Evolutionary conservation across 2,329 filamentous ascomycete species (phyloP).

Genomic region (Trichoderma pleuroti): DNA sequence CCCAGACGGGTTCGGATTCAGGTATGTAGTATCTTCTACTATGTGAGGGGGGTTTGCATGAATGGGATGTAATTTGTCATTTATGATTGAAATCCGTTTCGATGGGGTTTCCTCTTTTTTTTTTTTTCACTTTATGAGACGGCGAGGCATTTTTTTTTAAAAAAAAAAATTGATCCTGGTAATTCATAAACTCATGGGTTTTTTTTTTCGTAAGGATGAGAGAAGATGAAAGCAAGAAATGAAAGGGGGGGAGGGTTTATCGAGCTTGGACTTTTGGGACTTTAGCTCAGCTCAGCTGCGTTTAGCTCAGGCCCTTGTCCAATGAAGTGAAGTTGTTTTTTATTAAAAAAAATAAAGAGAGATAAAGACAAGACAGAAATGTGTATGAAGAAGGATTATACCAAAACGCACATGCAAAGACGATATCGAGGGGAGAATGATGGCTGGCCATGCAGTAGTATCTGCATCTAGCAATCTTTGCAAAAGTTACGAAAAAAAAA

Average conservation of each 20-base stretch:
- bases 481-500: background rate
- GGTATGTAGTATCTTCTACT: background rate
- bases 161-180: too few species aligned
- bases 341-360: background rate
- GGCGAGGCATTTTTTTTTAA: background rate
- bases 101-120: too few species aligned
- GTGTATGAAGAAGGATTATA: background rate
- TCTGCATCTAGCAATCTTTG: background rate
- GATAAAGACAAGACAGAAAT: background rate
- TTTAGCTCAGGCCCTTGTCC: background rate
- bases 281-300: background rate
- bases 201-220: background rate
- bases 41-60: background rate
- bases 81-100: too few species aligned
- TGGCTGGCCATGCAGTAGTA: too few species aligned
- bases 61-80: background rate
- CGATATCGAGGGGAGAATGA: background rate
- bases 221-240: background rate
- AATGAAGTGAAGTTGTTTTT: background rate
- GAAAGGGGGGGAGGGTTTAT: background rate
- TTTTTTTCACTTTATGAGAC: background rate
- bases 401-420: background rate
- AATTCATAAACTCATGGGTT: background rate
- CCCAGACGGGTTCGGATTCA: background rate
- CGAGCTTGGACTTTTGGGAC: background rate